phyloP scores from a whole-genome alignment of 2,329 filamentous ascomycete species.

The Fusarium tupiense region DNA sequence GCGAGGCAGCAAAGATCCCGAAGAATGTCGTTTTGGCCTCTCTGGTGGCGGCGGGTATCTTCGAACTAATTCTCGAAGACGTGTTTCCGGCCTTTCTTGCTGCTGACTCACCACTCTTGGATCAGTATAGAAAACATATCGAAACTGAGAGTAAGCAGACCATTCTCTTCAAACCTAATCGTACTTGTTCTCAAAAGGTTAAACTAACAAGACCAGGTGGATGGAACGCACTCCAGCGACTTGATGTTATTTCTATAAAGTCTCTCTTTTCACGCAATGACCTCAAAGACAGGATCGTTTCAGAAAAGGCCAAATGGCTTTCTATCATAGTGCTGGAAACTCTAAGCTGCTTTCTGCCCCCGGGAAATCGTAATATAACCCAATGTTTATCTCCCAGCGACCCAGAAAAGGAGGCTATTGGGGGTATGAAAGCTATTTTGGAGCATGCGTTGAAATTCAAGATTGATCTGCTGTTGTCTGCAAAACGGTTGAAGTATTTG shows the following conservation, averaged over 20 bases:
- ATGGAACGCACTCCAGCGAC: background rate
- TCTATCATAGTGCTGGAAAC: fast-evolving
- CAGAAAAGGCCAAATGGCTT: fast-evolving
- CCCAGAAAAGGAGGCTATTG: fast-evolving
- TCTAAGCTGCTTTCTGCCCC: fast-evolving
- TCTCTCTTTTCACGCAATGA: fast-evolving
- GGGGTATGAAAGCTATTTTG: fast-evolving
- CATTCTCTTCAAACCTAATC: fast-evolving
- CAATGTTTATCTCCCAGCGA: fast-evolving
- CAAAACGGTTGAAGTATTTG: fast-evolving
- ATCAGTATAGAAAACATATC: background rate
- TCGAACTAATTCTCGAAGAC: background rate
- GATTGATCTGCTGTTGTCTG: background rate
- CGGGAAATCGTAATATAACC: fast-evolving
- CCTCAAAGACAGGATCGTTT: fast-evolving
- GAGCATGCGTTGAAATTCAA: fast-evolving
- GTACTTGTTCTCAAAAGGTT: fast-evolving
- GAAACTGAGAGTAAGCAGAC: background rate
- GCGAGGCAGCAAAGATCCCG: background rate
- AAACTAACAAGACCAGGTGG: background rate
- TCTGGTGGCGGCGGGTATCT: fast-evolving
- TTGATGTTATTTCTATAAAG: fast-evolving
- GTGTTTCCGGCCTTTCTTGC: background rate
- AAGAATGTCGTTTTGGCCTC: background rate
- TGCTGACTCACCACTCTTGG: background rate